Conservation (phyloP, 2,329 filamentous ascomycete genomes). For the Trichothecium roseum region DNA sequence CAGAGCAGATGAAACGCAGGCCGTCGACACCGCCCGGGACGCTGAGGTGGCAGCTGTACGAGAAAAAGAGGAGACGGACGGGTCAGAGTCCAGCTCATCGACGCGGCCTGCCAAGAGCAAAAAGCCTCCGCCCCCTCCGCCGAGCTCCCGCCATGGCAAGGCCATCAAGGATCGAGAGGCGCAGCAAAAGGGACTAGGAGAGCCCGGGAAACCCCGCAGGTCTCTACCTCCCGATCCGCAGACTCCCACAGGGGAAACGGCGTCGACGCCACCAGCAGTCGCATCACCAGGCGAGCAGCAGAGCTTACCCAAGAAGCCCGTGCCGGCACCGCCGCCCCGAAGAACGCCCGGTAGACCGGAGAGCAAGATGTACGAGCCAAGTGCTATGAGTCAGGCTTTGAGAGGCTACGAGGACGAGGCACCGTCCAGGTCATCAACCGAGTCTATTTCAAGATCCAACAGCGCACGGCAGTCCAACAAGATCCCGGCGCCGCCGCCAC, state of each 20-base stretch:
- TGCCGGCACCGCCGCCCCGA: constrained; percentile 41
- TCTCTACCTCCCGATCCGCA: too few relatives aligned
- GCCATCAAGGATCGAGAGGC: constrained; percentile 43
- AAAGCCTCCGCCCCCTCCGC: constrained; percentile 62
- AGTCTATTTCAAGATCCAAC: constrained; percentile 38
- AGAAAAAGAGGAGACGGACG: constrained; percentile 12
- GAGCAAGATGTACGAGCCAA: neutral
- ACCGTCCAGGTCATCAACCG: constrained; percentile 35
- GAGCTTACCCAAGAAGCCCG: constrained; percentile 27
- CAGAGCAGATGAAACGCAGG: neutral
- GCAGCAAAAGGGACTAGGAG: constrained; percentile 25
- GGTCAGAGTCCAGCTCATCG: constrained; percentile 18
- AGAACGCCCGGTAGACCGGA: constrained; percentile 22
- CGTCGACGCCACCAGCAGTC: neutral
- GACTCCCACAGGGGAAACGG: neutral
- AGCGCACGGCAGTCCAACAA: constrained; percentile 30
- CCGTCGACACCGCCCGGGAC: neutral
- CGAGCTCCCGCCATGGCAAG: constrained; percentile 68
- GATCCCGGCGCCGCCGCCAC: constrained; percentile 44
- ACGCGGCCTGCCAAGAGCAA: constrained; percentile 19
- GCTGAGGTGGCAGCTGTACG: constrained; percentile 6
- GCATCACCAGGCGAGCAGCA: constrained; percentile 13
- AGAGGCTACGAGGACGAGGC: constrained; percentile 22
- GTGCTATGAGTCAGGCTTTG: neutral
- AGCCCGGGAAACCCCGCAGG: constrained; percentile 32